Evolutionary conservation across 2,329 filamentous ascomycete genomes (phyloP).

Genomic region (Camillea tinctor): DNA sequence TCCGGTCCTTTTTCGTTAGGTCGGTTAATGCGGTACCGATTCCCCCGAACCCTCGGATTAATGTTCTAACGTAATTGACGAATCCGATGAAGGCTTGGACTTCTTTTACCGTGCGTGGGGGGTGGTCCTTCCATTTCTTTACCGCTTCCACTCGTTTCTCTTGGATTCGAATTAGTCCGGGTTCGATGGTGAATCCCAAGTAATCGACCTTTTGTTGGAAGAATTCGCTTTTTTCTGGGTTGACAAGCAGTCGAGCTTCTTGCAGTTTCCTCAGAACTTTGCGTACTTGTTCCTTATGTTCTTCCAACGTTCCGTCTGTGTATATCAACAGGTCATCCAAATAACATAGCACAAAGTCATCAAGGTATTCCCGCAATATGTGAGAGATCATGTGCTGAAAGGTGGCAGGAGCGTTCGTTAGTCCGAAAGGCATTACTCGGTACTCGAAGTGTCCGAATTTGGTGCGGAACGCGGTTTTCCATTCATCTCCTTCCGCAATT

Average conservation of each 20-base stretch:
- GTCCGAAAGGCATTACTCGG: slow-evolving; percentile 29
- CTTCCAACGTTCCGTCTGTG: slow-evolving; percentile 18
- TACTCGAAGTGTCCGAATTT: slow-evolving; percentile 30
- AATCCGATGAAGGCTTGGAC: slow-evolving; percentile 33
- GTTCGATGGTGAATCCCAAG: slow-evolving; percentile 30
- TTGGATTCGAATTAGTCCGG: slow-evolving; percentile 26
- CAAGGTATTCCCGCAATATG: slow-evolving; percentile 5
- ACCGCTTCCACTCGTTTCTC: slow-evolving; percentile 25
- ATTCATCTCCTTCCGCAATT: slow-evolving; percentile 29
- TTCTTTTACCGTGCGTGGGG: slow-evolving; percentile 16
- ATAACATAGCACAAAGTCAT: slow-evolving; percentile 12
- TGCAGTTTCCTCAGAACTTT: slow-evolving; percentile 14
- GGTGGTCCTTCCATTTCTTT: slow-evolving; percentile 23
- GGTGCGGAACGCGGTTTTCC: slow-evolving; percentile 31
- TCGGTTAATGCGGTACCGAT: slow-evolving; percentile 16
- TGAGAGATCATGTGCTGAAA: slow-evolving; percentile 14
- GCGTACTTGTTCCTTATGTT: slow-evolving; percentile 25
- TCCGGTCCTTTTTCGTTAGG: slow-evolving; percentile 12
- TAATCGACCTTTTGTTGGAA: slow-evolving; percentile 28
- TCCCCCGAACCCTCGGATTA: slow-evolving; percentile 23
- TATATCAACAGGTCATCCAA: slow-evolving; percentile 28
- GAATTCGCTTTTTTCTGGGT: slow-evolving; percentile 32
- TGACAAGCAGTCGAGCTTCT: slow-evolving; percentile 9
- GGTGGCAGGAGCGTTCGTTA: slow-evolving; percentile 18
- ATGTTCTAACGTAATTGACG: slow-evolving; percentile 33